Evolutionary conservation across 441 rosid genomes (phyloP), one percentile per base, ranked within the genome.

Genomic region (Mallotus japonicus): DNA sequence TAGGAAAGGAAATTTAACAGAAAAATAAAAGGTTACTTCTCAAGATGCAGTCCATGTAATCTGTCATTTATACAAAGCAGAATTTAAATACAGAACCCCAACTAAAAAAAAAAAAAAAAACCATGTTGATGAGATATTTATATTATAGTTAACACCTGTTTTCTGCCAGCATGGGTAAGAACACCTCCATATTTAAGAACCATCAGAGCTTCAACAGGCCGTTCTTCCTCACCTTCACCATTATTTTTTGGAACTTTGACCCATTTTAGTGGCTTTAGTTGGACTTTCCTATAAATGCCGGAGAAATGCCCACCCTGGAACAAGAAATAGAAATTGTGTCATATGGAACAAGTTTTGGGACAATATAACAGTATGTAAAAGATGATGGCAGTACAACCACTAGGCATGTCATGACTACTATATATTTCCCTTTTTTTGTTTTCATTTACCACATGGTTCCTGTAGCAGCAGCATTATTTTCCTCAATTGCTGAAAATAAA

Each of bases 141-240:
- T 70, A 65, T 58, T 74, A 67, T 72, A 65, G 69, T 60, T 61
- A 65, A 76, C 66, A 96, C 99, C 99, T 96, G 99, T 85, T 94
- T 96, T 82, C 99, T 87, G 71, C 99, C 99, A 75, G 99, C 99
- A 84, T 96, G 99, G 47, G 99, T 96, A 65, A 94, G 93, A 81
- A 96, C 99, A 73, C 99, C 99, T 65, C 99, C 99, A 81, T 96
- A 96, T 78, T 96, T 96, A 77, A 96, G 97, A 83, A 96, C 88
- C 99, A 96, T 94, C 73, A 96, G 87, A 65, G 99, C 99, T 84
- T 96, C 99, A 40, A 82, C 87, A 44, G 98, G 99, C 19, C 89
- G 85, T 76, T 96, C 99, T 85, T 94, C 96, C 81, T 94, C 98
- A 32, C 92, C 99, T 82, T 96, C 99, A 81, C 97, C 94, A 60